Evolutionary conservation across 1,139 yeast species (phyloP), one percentile per base, ranked within the genome.

Genomic region (Kurtzmaniella quercitrusa): DNA sequence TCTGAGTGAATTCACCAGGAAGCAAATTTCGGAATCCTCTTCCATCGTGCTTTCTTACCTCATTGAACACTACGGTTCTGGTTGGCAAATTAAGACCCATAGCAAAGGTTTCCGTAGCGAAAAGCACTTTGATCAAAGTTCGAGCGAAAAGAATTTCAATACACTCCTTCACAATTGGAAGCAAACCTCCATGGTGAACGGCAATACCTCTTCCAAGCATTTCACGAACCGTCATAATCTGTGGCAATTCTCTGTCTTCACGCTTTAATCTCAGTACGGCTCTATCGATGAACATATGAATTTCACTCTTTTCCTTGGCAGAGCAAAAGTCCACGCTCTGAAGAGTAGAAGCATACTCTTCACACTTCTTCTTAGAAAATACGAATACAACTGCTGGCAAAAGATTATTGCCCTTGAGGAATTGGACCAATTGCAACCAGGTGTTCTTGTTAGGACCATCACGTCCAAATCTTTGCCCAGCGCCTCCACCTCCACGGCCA

Each of bases 81-180:
- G 98, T 94, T 21, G 99, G 99, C 70, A 93, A 78, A 60, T 93
- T 93, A 57, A 93, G 77, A 11, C 99, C 99, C 91, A 93, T 94
- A 2, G 98, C 96, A 69, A 93, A 93, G 0, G 99, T 93, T 64
- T 93, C 99, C 0, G 99, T 93, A 0, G 98, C 98, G 69, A 93
- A 93, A 42, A 93, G 70, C 0, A 91, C 95, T 61, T 90, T 91
- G 37, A 93, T 88, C 43, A 93, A 73, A 0, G 95, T 82, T 55
- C 79, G 84, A 1, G 97, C 84, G 66, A 93, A 93, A 40, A 93
- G 66, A 46, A 93, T 91, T 64, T 93, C 99, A 54, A 93, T 93
- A 44, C 91, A 85, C 60, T 93, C 99, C 56, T 93, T 93, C 37
- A 93, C 95, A 46, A 93, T 93, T 0, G 99, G 99, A 46, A 93